Evolutionary conservation across 2,329 filamentous ascomycete species (phyloP).

Genomic region (Colletotrichum somersetense): DNA sequence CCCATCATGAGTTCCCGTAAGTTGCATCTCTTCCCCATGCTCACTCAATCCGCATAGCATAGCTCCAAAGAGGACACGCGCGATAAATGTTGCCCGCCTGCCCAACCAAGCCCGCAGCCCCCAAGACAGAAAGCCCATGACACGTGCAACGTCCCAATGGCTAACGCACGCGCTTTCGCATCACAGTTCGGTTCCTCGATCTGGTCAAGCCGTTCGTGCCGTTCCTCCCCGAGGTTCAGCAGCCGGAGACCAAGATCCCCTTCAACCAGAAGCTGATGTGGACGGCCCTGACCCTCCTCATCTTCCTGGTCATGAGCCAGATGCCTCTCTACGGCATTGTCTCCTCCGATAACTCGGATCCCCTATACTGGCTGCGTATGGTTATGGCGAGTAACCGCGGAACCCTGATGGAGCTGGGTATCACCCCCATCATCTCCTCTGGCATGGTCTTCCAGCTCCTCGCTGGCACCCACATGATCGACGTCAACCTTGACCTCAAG

Average conservation of each 20-base stretch:
- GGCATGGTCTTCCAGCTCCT: slow-evolving; percentile 99
- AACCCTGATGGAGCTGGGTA: slow-evolving; percentile 95
- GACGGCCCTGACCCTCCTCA: slow-evolving; percentile 93
- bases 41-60: slow-evolving; percentile 32
- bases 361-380: slow-evolving; percentile 99
- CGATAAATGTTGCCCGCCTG: slow-evolving; percentile 2
- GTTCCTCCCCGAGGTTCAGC: slow-evolving; percentile 98
- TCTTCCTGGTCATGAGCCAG: slow-evolving; percentile 99
- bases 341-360: slow-evolving; percentile 97
- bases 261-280: slow-evolving; percentile 99
- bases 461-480: slow-evolving; percentile 98
- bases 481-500: slow-evolving; percentile 99
- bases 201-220: slow-evolving; percentile 99
- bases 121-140: neutral
- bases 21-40: slow-evolving; percentile 46
- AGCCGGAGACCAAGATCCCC: slow-evolving; percentile 97
- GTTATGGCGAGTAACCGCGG: slow-evolving; percentile 99
- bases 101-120: neutral
- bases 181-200: slow-evolving; percentile 97
- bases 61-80: slow-evolving; percentile 31
- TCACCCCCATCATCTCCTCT: slow-evolving; percentile 98
- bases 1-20: slow-evolving; percentile 68
- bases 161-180: slow-evolving; percentile 27
- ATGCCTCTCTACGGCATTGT: slow-evolving; percentile 99
- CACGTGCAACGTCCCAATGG: slow-evolving; percentile 17